phyloP scores from a whole-genome alignment of 2,329 filamentous ascomycete genomes.

The Graphium sp. region DNA sequence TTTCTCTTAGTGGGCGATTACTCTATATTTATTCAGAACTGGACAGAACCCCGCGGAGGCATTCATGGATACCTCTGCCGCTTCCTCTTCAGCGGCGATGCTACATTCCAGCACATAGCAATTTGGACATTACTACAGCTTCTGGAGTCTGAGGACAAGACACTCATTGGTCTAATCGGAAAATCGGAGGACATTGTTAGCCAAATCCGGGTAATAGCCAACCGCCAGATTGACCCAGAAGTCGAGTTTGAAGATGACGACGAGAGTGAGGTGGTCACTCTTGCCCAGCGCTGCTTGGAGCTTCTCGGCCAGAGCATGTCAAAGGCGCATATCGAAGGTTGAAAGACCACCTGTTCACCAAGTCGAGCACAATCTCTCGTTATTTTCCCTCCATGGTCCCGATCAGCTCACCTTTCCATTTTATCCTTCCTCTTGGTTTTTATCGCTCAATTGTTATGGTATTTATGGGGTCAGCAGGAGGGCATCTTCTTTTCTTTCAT shows the following conservation, averaged over 20 bases:
- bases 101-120: conserved; percentile 97
- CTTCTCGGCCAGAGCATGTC: conserved; percentile 60
- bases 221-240: conserved; percentile 72
- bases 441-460: not conserved
- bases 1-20: conserved; percentile 68
- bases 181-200: conserved; percentile 82
- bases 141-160: conserved; percentile 85
- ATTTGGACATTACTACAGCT: conserved; percentile 96
- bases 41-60: conserved; percentile 80
- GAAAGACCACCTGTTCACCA: conserved; percentile 8
- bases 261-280: conserved; percentile 79
- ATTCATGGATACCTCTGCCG: conserved; percentile 90
- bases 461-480: not conserved
- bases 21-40: conserved; percentile 86
- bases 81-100: conserved; percentile 85
- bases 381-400: not conserved
- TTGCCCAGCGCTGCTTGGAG: conserved; percentile 82
- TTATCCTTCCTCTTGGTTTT: not conserved
- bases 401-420: conserved; percentile 1
- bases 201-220: conserved; percentile 76
- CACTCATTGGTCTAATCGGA: conserved; percentile 73
- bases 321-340: conserved; percentile 73
- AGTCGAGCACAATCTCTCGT: not conserved
- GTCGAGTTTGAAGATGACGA: conserved; percentile 79
- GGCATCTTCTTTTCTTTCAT: not conserved